Conservation (phyloP, 352 stramenopile species). For the Globisporangium splendens region DNA sequence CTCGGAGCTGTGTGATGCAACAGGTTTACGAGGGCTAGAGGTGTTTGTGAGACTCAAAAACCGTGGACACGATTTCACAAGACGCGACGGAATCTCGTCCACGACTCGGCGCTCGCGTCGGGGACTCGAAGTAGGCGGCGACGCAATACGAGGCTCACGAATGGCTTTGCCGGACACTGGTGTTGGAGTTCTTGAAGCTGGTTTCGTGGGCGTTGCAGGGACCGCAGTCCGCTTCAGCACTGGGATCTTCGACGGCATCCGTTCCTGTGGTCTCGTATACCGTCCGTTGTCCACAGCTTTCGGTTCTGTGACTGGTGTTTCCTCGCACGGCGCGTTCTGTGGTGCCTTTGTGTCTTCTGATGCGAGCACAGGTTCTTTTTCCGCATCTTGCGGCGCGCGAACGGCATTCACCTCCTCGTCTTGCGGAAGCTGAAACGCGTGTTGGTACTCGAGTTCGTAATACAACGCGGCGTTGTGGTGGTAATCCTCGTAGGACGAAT, state of each 20-base stretch:
- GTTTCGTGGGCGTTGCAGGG: neutral
- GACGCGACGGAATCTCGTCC: neutral
- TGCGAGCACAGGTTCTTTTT: neutral
- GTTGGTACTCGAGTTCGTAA: constrained; percentile 12
- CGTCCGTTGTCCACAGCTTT: neutral
- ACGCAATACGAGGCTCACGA: neutral
- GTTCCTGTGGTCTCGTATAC: neutral
- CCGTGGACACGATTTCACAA: neutral
- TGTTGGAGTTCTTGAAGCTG: neutral
- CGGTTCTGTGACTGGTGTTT: neutral
- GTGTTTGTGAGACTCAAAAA: neutral
- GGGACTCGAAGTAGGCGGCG: neutral
- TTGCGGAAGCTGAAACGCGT: neutral
- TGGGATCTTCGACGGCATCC: neutral
- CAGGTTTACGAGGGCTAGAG: neutral
- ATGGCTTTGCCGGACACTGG: neutral
- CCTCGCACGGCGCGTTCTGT: neutral
- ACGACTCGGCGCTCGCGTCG: neutral
- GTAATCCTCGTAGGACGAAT: constrained; percentile 14
- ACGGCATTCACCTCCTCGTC: neutral
- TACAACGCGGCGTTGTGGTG: constrained; percentile 9
- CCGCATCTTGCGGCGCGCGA: neutral
- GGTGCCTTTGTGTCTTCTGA: neutral
- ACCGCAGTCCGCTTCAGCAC: neutral
- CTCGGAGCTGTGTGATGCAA: neutral